Evolutionary conservation across 768 basidiomycete species (phyloP), one percentile per base, ranked within the genome.

Genomic region (Mycena pura): DNA sequence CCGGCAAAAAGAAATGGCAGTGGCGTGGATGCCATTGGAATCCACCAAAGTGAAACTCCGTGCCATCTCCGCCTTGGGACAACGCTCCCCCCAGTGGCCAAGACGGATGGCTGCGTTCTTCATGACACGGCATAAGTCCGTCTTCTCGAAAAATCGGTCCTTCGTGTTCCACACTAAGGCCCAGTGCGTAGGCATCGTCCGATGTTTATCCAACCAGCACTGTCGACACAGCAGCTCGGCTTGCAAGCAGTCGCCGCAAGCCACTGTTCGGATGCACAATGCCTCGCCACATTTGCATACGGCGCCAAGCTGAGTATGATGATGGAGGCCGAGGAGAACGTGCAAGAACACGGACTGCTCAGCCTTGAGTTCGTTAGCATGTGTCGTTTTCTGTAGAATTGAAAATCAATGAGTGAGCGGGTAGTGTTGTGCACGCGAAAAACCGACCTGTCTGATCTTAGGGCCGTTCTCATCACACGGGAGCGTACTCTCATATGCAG

Each of bases 11-110:
- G 34, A 21, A 9, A 58, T 41, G 8, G 56, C 45, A 22, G 47
- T 58, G 28, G 56, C 45, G 34, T 58, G 56, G 24, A 58, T 58
- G 5, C 56, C 56, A 19, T 58, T 58, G 14, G 24, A 17, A 31
- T 58, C 56, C 17, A 58, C 47, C 9, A 58, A 24, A 4, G 56
- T 50, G 38, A 58, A 58, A 5, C 40, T 13, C 5, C 28, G 40
- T 3, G 40, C 27, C 3, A 36, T 9, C 11, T 45, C 38, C 10
- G 53, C 53, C 10, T 28, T 29, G 10, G 53, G 53, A 45, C 53
- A 55, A 10, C 27, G 53, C 17, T 15, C 9, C 5, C 53, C 41
- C 19, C 45, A 1, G 29, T 44, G 53, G 13, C 53, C 40, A 21
- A 53, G 34, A 11, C 11, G 6, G 17, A 53, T 17, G 3, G 34